Percentiles rank a stretch among this genome's conserved stretches.
Evolutionary conservation across 164 flowering plant species (phyloP).

Genomic region (Vitis rotundifolia): DNA sequence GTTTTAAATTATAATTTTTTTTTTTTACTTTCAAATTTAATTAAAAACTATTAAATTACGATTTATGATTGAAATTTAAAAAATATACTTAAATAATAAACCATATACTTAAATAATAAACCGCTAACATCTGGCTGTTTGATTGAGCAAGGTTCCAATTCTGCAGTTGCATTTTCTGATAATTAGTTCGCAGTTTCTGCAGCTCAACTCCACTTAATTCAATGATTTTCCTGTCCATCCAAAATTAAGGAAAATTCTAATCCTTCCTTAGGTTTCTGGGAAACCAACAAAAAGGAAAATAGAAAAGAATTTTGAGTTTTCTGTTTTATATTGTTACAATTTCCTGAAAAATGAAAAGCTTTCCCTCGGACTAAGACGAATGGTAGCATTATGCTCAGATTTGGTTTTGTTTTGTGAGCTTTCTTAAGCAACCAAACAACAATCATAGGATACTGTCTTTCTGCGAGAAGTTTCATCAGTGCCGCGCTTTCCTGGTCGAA

Average conservation of each 20-base stretch:
- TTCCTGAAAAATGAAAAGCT: too few species aligned
- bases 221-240: slow-evolving; percentile 33
- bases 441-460: slow-evolving; percentile 59
- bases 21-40: too few species aligned
- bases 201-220: slow-evolving; percentile 40
- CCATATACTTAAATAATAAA: too few species aligned
- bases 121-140: slow-evolving; percentile 40
- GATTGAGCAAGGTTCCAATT: slow-evolving; percentile 53
- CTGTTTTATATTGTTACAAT: too few species aligned
- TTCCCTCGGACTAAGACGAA: background rate
- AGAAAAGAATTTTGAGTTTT: background rate
- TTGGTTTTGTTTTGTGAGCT: background rate
- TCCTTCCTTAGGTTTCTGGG: background rate
- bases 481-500: slow-evolving; percentile 56
- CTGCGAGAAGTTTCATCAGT: slow-evolving; percentile 55
- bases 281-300: background rate
- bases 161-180: slow-evolving; percentile 43
- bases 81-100: too few species aligned
- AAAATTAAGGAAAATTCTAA: slow-evolving; percentile 11
- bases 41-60: too few species aligned
- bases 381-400: background rate
- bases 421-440: slow-evolving; percentile 2
- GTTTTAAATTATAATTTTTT: too few species aligned
- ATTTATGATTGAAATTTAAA: too few species aligned
- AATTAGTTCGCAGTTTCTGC: slow-evolving; percentile 28